Evolutionary conservation across 495 filamentous ascomycete species (phyloP).

Genomic region (Neurospora sp.): DNA sequence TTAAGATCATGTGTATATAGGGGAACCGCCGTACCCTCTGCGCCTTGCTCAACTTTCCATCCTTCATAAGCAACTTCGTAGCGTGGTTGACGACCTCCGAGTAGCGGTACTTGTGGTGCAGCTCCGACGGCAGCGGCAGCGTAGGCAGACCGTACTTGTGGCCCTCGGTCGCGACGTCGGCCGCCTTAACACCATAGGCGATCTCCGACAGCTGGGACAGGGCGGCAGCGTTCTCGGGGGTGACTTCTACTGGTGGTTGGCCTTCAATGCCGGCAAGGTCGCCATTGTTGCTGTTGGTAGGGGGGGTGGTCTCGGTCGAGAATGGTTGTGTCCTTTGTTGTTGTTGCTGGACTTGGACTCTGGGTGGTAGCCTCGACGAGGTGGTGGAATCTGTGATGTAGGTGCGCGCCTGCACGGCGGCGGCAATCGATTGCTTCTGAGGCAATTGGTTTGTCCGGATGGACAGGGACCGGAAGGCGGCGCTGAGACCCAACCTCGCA

Average conservation of each 20-base stretch:
- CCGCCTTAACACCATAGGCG: slow-evolving; percentile 21
- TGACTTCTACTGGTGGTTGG: slow-evolving; percentile 12
- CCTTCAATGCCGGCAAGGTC: slow-evolving; percentile 10
- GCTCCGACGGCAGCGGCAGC: slow-evolving; percentile 48
- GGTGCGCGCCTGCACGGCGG: slow-evolving; percentile 40
- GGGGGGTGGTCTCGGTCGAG: slow-evolving; percentile 1
- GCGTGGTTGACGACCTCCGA: slow-evolving; percentile 74
- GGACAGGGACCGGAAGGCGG: slow-evolving; percentile 34
- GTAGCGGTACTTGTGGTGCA: slow-evolving; percentile 66
- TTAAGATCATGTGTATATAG: neutral
- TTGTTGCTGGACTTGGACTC: neutral
- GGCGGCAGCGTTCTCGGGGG: slow-evolving; percentile 25
- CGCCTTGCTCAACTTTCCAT: slow-evolving; percentile 75
- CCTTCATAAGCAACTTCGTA: slow-evolving; percentile 78
- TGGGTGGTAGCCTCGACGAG: slow-evolving; percentile 6
- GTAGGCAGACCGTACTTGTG: slow-evolving; percentile 67
- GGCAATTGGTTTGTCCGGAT: slow-evolving; percentile 38
- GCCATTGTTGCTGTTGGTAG: slow-evolving; percentile 3
- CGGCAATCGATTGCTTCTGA: slow-evolving; percentile 56
- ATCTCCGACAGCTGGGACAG: slow-evolving; percentile 26
- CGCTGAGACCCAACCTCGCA: slow-evolving; percentile 37
- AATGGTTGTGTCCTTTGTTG: neutral
- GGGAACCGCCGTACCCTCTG: slow-evolving; percentile 55
- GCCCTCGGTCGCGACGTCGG: slow-evolving; percentile 34
- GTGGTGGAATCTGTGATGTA: neutral